phyloP scores from a whole-genome alignment of 345 rosid genomes.

The Carallia brachiata region DNA sequence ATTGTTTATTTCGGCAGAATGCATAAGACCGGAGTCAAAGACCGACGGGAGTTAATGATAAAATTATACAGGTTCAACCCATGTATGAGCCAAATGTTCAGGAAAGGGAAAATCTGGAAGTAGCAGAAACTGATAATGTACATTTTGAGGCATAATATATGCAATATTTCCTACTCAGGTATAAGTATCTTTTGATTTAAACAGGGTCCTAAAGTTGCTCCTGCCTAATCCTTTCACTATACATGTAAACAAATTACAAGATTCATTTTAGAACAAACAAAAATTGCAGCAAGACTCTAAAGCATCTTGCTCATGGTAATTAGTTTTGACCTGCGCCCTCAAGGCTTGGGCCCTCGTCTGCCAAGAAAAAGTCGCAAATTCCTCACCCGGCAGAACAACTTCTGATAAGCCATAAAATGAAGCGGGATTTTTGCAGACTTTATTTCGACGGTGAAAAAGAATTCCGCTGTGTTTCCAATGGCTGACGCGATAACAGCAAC shows the following conservation, averaged over 20 bases:
- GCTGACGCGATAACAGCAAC: conserved; percentile 24
- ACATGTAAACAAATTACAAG: conserved; percentile 45
- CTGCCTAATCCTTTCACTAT: conserved; percentile 39
- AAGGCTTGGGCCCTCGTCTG: conserved; percentile 12
- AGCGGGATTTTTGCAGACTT: conserved; percentile 16
- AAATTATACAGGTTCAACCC: too few relatives aligned
- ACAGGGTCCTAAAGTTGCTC: conserved; percentile 25
- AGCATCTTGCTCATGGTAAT: conserved; percentile 35
- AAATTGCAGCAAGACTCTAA: conserved; percentile 23
- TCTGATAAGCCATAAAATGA: conserved; percentile 23
- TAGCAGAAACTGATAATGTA: conserved; percentile 70
- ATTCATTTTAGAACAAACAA: conserved; percentile 29
- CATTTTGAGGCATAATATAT: conserved; percentile 43
- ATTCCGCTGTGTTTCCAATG: conserved; percentile 29
- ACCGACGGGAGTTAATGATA: too few relatives aligned
- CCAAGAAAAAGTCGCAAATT: conserved; percentile 19
- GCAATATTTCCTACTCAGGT: conserved; percentile 21
- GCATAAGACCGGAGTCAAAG: too few relatives aligned
- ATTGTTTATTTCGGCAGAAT: too few relatives aligned
- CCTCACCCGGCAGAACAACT: conserved; percentile 19
- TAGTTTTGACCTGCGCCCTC: conserved; percentile 19
- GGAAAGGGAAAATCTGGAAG: conserved; percentile 8
- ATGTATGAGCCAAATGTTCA: not conserved
- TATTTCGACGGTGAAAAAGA: conserved; percentile 40
- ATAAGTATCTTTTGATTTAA: conserved; percentile 25